Evolutionary conservation across 495 filamentous ascomycete genomes (phyloP), one percentile per base, ranked within the genome.

Genomic region (Penicillium egyptiacum): DNA sequence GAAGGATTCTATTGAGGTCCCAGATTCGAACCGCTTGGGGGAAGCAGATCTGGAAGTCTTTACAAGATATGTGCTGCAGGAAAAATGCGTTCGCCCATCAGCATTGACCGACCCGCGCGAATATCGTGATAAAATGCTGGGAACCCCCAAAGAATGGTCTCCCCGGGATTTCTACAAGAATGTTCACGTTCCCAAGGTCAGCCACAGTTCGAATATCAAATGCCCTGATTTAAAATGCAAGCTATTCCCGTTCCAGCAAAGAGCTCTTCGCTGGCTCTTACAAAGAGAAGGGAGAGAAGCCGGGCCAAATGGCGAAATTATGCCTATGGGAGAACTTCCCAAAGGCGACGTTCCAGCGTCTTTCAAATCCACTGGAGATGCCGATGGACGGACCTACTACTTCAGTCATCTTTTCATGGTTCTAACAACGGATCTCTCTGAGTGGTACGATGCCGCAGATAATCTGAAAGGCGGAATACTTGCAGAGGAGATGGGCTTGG

Each of bases 401-500:
- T 74, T 81, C 43, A 96, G 88, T 68, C 78, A 84, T 46, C 65
- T 92, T 12, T 83, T 86, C 50, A 83, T 86, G 58, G 69, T 85
- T 11, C 77, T 85, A 10, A 83, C 81, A 1, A 78, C 73, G 8
- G 79, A 88, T 67, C 41, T 78, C 2, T 70, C 69, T 25, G 43
- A 70, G 8, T 85, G 86, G 63, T 52, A 62, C 26, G 68, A 76
- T 39, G 62, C 70, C 9, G 68, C 61, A 23, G 51, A 68, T 31
- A 40, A 69, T 25, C 61, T 85, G 0, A 75, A 64, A 30, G 86
- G 85, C 17, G 87, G 88, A 0, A 83, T 90, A 28, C 79, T 98
- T 20, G 90, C 92, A 0, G 93, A 98, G 70, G 94, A 98, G 72
- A 97, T 97, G 94, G 93, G 93, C 0, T 75, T 98, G 5, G 94